Percentiles rank a stretch among this genome's conserved stretches.
These are phyloP conservation scores for Cenchrus purpureus DNA, from an alignment of 176 grass and related monocot species.

Conservation along the genomic window DNA sequence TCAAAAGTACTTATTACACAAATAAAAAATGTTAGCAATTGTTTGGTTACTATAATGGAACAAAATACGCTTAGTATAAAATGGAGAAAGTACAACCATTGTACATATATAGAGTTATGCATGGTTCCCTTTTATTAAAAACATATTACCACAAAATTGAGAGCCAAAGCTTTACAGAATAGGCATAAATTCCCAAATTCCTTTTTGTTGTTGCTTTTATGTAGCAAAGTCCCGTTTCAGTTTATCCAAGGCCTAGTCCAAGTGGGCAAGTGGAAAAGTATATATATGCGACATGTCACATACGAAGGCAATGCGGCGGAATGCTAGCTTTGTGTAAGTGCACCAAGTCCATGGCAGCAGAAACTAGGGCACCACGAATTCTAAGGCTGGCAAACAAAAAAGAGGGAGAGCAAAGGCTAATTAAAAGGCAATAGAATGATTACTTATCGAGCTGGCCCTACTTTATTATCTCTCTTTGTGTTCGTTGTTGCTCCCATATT, in stretches of 20 bases:
- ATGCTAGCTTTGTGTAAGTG: slow-evolving; percentile 29
- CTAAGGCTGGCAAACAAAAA: slow-evolving; percentile 57
- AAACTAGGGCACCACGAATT: slow-evolving; percentile 46
- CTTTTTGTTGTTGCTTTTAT: slow-evolving; percentile 8
- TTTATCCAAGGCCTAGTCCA: background rate
- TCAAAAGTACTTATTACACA: too few relatives aligned
- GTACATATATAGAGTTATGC: background rate
- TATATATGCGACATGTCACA: background rate
- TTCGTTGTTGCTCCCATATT: slow-evolving; percentile 34
- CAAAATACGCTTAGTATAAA: background rate
- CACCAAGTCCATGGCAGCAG: slow-evolving; percentile 48
- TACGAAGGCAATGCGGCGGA: background rate
- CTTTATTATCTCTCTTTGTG: slow-evolving; percentile 39
- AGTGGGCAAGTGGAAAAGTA: background rate
- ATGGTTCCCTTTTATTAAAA: background rate
- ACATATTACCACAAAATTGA: slow-evolving; percentile 8
- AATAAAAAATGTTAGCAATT: background rate
- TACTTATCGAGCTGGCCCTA: slow-evolving; percentile 59
- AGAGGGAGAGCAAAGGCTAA: slow-evolving; percentile 49
- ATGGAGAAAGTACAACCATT: background rate
- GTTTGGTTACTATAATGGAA: too few relatives aligned
- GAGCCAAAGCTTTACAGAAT: slow-evolving; percentile 21
- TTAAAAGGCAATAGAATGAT: slow-evolving; percentile 59
- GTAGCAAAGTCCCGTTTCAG: background rate
- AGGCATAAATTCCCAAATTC: background rate